Evolutionary conservation across 2,329 filamentous ascomycete species (phyloP), one percentile per base, ranked within the genome.

Genomic region (Apiospora sp.): DNA sequence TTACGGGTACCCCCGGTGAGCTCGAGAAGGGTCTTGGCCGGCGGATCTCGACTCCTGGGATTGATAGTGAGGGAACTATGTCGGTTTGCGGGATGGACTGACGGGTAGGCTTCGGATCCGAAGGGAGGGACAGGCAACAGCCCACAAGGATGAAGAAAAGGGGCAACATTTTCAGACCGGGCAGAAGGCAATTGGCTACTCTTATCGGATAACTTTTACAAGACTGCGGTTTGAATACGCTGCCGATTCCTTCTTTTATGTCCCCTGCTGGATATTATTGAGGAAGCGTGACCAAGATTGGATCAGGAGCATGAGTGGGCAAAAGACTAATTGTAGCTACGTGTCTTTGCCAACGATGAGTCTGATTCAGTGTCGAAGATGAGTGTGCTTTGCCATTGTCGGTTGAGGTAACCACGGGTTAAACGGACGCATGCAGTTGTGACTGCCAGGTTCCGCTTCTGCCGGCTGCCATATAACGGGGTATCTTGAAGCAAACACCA

Each of bases 41-140:
- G 24, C 73, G 74, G 27, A 76, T 73, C 54, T 73, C 73, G 19
- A 76, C 71, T 12, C 75, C 74, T 3, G 75, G 75, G 67, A 74
- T 69, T 22, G 75, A 73, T 41, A 75, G 72, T 3, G 74, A 74
- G 27, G 67, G 44, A 12, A 64, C 22, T 4, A 41, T 64, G 4
- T 64, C 58, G 30, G 34, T 41, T 64, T 64, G 58, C 34, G 30
- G 58, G 19, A 64, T 41, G 58, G 22, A 12, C 3, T 19, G 58
- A 22, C 34, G 58, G 8, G 19, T 34, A 41, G 30, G 51, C 13
- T 67, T n/a, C 37, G 37, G 24, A 27, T 67, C 27, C 37, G 37
- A 30, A 27, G 75, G 70, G 4, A 69, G 64, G 19, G 72, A 72
- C 24, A 72, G 27, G 64, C 73, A 74, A 51, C 73, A n/a, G 37